Base-by-base conservation (phyloP, 345 rosid genomes). In the Litchi chinensis region DNA sequence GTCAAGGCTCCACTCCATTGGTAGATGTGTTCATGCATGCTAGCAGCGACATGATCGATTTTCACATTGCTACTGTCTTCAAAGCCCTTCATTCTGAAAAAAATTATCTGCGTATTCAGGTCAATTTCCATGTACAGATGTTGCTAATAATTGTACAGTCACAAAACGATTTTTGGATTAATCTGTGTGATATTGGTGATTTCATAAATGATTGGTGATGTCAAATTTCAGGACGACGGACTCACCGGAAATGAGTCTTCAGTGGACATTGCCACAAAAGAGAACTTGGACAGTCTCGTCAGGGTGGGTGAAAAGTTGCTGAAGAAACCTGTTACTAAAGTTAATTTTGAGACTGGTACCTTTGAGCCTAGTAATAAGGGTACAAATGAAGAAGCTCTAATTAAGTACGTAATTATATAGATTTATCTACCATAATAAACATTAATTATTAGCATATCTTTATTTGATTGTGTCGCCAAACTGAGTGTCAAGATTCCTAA, bases 31-130 rank as follows among this genome's bases (percentile, higher is more conserved):
- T 85, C 10, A 83, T 63, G 10, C 85, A 86, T 43, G 84, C 88
- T 2, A 88, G 88, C 60, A 60, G 79, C 4, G 86, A 85, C 73
- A 79, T 88, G 85, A 77, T 82, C 21, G 88, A 88, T 52, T 50
- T 81, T 19, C 88, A 90, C 67, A 67, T 88, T 18, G 65, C 82
- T 16, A 78, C 77, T 0, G 80, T 87, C 50, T 90, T 87, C 46
- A 67, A 81, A 76, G 83, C 89, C 52, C 88, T 90, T 12, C 80
- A 70, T 41, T 85, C 77, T 1, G 85, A 83, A 26, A n/a, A 67
- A 2, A 82, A 81, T 65, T 90, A 88, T 46, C 86, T 88, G 6
- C 80, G 91, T 32, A 88, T 90, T 73, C 91, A 90, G 85, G 90
- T 85, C 37, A 74, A 40, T n/a, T 18, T 16, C 12, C 12, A 18